Percentiles rank a stretch among this genome's conserved stretches.
phyloP scores from a whole-genome alignment of 441 rosid species.

The Eugenia klotzschiana region DNA sequence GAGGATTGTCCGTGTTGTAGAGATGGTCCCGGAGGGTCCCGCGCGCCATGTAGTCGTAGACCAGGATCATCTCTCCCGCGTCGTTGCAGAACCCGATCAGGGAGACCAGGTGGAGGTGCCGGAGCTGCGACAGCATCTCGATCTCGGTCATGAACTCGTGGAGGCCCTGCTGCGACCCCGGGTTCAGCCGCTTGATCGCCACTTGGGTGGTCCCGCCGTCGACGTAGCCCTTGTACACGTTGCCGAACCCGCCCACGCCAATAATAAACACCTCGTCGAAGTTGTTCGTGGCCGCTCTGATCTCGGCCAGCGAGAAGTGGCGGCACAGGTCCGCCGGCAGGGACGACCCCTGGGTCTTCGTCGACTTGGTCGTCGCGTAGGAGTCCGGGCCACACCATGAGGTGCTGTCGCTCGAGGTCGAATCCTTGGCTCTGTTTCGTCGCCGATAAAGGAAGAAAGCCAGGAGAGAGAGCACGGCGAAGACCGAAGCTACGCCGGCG shows the following conservation, averaged over 20 bases:
- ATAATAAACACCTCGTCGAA: background rate
- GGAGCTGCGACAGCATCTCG: constrained; percentile 9
- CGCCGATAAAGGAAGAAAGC: background rate
- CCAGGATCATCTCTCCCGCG: background rate
- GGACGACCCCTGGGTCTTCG: background rate
- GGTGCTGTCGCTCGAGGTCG: background rate
- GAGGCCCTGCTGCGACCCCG: constrained; percentile 1
- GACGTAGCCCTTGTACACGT: constrained; percentile 1
- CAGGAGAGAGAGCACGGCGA: background rate
- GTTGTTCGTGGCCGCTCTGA: background rate
- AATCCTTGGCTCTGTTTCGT: background rate
- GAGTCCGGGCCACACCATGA: background rate
- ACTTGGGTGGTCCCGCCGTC: background rate
- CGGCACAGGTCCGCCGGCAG: constrained; percentile 1
- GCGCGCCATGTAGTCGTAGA: constrained; percentile 2
- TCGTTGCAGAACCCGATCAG: constrained; percentile 6
- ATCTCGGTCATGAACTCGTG: constrained; percentile 11
- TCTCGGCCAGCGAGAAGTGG: constrained; percentile 4
- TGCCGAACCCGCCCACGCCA: constrained; percentile 1
- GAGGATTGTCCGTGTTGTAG: background rate
- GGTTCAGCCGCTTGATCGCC: constrained; percentile 3
- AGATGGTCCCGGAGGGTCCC: constrained; percentile 8
- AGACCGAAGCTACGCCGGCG: constrained; percentile 7
- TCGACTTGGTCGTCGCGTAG: background rate
- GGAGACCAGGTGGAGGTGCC: constrained; percentile 4